These are phyloP conservation scores for Osmanthus fragrans DNA, from an alignment of 257 asterid genomes.

Conservation along the genomic window DNA sequence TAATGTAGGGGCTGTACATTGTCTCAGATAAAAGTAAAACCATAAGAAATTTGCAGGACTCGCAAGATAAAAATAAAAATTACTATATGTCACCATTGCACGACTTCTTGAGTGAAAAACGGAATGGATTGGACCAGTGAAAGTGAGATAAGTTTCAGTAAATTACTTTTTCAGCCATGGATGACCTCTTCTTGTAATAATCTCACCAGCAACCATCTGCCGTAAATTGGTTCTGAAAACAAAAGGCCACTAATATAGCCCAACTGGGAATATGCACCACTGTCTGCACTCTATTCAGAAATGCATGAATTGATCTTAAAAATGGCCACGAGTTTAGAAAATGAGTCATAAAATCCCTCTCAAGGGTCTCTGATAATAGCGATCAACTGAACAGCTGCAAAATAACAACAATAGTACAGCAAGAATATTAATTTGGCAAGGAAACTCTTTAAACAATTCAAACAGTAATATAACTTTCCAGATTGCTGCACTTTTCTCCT, in stretches of 20 bases:
- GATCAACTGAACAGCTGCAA: slow-evolving; percentile 12
- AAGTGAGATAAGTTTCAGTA: not conserved
- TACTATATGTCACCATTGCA: not conserved
- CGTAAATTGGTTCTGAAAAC: not conserved
- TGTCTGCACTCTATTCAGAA: not conserved
- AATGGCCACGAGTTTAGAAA: not conserved
- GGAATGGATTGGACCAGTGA: not conserved
- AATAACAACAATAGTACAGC: slow-evolving; percentile 6
- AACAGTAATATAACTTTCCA: not conserved
- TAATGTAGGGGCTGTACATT: not conserved
- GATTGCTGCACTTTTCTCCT: not conserved
- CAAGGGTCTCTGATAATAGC: not conserved
- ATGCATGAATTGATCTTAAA: slow-evolving; percentile 5
- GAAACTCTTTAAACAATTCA: not conserved
- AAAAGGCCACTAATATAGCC: not conserved
- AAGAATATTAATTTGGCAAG: not conserved
- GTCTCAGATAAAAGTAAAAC: not conserved
- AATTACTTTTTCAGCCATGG: not conserved
- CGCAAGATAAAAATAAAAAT: too few relatives aligned
- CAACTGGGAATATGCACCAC: not conserved
- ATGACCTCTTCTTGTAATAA: not conserved
- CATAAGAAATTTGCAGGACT: not conserved
- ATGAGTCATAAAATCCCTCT: not conserved
- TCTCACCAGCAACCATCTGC: slow-evolving; percentile 2
- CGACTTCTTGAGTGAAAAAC: too few relatives aligned